These are phyloP conservation scores for Fusarium haematococcum DNA, from an alignment of 2,329 filamentous ascomycete species.

Conservation along the genomic window DNA sequence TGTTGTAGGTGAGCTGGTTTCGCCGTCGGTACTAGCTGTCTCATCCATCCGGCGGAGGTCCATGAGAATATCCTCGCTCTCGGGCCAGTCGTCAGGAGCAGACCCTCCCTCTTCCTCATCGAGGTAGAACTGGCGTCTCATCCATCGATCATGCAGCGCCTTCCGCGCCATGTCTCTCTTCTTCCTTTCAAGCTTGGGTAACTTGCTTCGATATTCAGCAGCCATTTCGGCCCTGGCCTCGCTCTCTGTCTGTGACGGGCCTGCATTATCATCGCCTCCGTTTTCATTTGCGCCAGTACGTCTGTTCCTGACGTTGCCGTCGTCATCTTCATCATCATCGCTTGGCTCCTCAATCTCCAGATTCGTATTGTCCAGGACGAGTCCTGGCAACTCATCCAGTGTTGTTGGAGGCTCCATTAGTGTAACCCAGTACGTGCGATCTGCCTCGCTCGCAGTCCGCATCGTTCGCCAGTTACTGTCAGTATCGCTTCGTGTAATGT, in stretches of 20 bases:
- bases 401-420: conserved; percentile 60
- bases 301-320: conserved; percentile 8
- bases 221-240: conserved; percentile 55
- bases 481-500: conserved; percentile 46
- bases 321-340: conserved; percentile 45
- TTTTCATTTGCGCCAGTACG: conserved; percentile 42
- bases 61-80: conserved; percentile 67
- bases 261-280: conserved; percentile 42
- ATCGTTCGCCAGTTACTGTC: conserved; percentile 53
- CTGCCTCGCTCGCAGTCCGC: conserved; percentile 47
- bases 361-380: conserved; percentile 51
- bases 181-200: conserved; percentile 54
- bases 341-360: conserved; percentile 45
- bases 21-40: conserved; percentile 57
- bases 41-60: conserved; percentile 52
- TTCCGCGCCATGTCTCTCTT: conserved; percentile 60
- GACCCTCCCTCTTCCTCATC: conserved; percentile 84
- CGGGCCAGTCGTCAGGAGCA: conserved; percentile 73
- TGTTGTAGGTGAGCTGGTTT: conserved; percentile 65
- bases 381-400: conserved; percentile 56
- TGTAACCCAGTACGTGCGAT: conserved; percentile 57
- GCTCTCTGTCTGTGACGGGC: conserved; percentile 53
- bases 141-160: conserved; percentile 78
- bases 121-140: conserved; percentile 81
- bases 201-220: conserved; percentile 50